Evolutionary conservation across 495 filamentous ascomycete genomes (phyloP), one percentile per base, ranked within the genome.

Genomic region (Penicillium paradoxum): DNA sequence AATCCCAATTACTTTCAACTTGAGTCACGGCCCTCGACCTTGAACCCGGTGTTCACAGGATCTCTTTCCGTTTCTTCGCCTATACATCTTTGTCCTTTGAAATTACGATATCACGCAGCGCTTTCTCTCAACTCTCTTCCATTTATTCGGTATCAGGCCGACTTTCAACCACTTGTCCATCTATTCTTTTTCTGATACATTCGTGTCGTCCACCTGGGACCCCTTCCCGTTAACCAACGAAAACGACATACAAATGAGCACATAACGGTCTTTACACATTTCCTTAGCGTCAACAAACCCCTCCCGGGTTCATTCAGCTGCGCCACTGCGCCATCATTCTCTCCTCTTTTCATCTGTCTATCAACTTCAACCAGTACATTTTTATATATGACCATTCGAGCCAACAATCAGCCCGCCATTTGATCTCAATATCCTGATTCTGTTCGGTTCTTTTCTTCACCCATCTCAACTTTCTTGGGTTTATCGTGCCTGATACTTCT

Each of bases 311-410:
- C 53, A 68, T 60, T 59, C 70, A 64, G 41, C 60, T 71, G 72
- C 72, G 65, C 60, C 56, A 14, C 56, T 72, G 74, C 74, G 69
- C 75, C 66, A 52, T 60, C 68, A 63, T 59, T 41, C 65, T 64
- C 55, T 56, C 55, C 60, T 76, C 77, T 73, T 71, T 79, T 81
- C 83, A 77, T 83, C 65, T 73, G 75, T 77, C 73, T 68, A 78
- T 79, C 76, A 50, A 42, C 77, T 78, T 74, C 74, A 72, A 70
- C 71, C 58, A 61, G 62, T 73, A 70, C 58, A 66, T 64, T 69
- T 67, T 51, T 43, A 3, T 50, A 75, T 77, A 89, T 86, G 85
- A 88, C 75, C 75, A 72, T 80, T 76, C 79, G 79, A 84, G 69
- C 71, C 69, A 75, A 82, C 75, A 75, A 33, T 25, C 34, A 29